Evolutionary conservation across 768 basidiomycete genomes (phyloP).

Genomic region (Tephrocybe sp.): DNA sequence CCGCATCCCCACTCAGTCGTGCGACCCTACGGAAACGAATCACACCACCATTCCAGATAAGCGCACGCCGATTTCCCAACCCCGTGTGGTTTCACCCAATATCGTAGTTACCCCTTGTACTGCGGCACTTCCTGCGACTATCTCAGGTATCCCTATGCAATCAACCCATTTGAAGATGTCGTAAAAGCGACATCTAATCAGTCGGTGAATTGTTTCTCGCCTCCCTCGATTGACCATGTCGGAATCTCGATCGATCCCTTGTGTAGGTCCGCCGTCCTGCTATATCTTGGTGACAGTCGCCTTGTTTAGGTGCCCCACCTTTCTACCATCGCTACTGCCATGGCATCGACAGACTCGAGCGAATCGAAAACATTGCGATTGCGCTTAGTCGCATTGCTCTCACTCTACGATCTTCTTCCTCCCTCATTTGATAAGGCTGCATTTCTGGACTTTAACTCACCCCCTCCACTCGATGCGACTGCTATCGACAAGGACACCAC

Average conservation of each 20-base stretch:
- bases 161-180: not conserved
- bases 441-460: slow-evolving; percentile 18
- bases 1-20: slow-evolving; percentile 1
- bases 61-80: slow-evolving; percentile 8
- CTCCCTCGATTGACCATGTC: slow-evolving; percentile 1
- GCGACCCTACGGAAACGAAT: not conserved
- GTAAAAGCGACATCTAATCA: not conserved
- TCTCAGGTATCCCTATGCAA: not conserved
- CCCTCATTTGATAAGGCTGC: slow-evolving; percentile 14
- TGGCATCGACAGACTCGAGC: slow-evolving; percentile 8
- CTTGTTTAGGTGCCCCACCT: not conserved
- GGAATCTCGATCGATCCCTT: slow-evolving; percentile 6
- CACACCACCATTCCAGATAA: not conserved
- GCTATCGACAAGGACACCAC: slow-evolving; percentile 14
- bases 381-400: slow-evolving; percentile 17
- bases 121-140: not conserved
- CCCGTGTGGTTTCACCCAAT: slow-evolving; percentile 3
- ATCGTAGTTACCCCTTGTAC: not conserved
- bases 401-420: slow-evolving; percentile 19
- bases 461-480: slow-evolving; percentile 13
- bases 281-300: not conserved
- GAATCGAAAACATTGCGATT: slow-evolving; percentile 14
- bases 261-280: slow-evolving; percentile 1
- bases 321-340: not conserved
- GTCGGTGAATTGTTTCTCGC: slow-evolving; percentile 9